Percentiles rank a stretch among this genome's conserved stretches.
phyloP scores from a whole-genome alignment of 768 basidiomycete species.

The Paxillus ammoniavirescens region DNA sequence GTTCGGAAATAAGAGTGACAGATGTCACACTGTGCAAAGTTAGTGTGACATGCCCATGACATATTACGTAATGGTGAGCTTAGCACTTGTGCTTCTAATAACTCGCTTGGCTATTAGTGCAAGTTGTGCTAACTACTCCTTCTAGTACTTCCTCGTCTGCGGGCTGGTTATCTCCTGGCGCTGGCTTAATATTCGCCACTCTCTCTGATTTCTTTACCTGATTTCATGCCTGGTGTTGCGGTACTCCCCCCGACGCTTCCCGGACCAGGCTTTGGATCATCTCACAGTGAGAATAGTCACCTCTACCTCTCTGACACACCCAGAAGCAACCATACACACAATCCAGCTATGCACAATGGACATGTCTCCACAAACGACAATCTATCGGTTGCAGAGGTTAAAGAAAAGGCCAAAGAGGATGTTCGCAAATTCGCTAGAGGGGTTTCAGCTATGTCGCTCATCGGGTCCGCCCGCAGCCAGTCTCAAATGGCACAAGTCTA shows the following conservation, averaged over 20 bases:
- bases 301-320: constrained; percentile 11
- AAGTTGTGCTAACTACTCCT: not conserved
- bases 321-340: constrained; percentile 13
- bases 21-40: too few relatives aligned
- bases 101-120: not conserved
- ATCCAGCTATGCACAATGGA: constrained; percentile 42
- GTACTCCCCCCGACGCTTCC: constrained; percentile 39
- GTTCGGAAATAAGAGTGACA: constrained; percentile 10
- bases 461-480: constrained; percentile 61
- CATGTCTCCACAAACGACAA: constrained; percentile 20
- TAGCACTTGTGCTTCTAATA: not conserved
- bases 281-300: constrained; percentile 21
- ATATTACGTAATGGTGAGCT: constrained; percentile 18
- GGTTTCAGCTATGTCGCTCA: constrained; percentile 57
- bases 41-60: too few relatives aligned
- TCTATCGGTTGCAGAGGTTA: constrained; percentile 46
- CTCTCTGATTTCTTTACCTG: not conserved
- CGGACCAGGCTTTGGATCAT: constrained; percentile 30
- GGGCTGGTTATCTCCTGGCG: constrained; percentile 13
- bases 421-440: constrained; percentile 55
- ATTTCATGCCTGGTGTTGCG: constrained; percentile 42
- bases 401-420: constrained; percentile 43
- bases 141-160: not conserved
- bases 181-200: not conserved
- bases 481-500: constrained; percentile 47